Percentiles rank a stretch among this genome's conserved stretches.
Conservation (phyloP, 345 rosid genomes). For the Rubroshorea leprosula region DNA sequence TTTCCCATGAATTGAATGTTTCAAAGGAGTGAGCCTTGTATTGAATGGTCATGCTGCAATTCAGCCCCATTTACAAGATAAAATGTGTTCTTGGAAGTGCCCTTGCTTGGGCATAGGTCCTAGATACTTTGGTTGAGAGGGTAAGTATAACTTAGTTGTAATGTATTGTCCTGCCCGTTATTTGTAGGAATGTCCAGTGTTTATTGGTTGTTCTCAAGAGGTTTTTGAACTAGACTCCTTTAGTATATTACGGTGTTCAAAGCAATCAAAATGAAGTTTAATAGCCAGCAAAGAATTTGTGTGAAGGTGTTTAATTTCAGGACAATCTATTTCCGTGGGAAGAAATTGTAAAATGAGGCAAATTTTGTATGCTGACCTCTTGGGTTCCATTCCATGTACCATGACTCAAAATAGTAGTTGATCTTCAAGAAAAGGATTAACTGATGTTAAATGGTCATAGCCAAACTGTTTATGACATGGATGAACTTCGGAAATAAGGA, state of each 20-base stretch:
- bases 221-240: neutral
- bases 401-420: neutral
- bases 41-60: neutral
- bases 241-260: neutral
- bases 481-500: too few species aligned
- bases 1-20: neutral
- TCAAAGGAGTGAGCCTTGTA: neutral
- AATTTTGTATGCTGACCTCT: neutral
- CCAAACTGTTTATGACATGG: too few species aligned
- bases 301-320: neutral
- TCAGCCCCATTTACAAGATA: neutral
- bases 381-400: neutral
- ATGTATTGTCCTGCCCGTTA: neutral
- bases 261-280: neutral
- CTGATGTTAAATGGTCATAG: neutral
- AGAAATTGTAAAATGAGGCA: neutral
- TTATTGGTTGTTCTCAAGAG: neutral
- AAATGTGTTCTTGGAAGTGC: neutral
- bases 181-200: neutral
- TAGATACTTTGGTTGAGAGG: neutral
- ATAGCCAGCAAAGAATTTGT: neutral
- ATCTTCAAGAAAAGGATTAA: neutral
- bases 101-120: neutral
- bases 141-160: neutral
- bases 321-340: neutral